Percentiles rank a stretch among this genome's conserved stretches.
These are phyloP conservation scores for Daldinia concentrica DNA, from an alignment of 495 filamentous ascomycete genomes.

Conservation along the genomic window DNA sequence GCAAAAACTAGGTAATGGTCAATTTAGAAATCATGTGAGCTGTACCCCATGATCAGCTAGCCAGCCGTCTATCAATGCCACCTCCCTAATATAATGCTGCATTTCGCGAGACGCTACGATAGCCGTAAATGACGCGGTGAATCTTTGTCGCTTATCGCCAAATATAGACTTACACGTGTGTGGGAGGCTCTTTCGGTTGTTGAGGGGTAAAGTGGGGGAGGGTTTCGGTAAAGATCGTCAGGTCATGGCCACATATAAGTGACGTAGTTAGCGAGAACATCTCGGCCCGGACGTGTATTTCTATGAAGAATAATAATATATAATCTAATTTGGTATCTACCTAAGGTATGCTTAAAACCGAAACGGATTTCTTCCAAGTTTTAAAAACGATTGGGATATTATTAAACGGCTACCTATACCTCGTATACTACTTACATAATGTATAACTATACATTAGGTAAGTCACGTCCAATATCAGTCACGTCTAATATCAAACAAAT, in stretches of 20 bases:
- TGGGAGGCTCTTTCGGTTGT: conserved; percentile 33
- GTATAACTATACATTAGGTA: background rate
- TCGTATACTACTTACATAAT: too few species aligned
- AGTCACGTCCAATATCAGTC: background rate
- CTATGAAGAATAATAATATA: background rate
- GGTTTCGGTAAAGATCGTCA: conserved; percentile 39
- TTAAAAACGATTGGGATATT: background rate
- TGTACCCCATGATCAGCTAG: conserved; percentile 35
- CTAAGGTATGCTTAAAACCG: background rate
- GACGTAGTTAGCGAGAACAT: conserved; percentile 29
- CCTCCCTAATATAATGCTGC: conserved; percentile 15
- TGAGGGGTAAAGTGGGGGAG: conserved; percentile 40
- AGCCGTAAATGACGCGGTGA: background rate
- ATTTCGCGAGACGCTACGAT: background rate
- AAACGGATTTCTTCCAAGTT: background rate
- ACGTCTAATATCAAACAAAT: background rate
- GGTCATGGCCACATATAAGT: conserved; percentile 39
- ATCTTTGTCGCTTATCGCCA: conserved; percentile 7
- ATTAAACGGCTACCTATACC: too few species aligned
- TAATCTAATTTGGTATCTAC: background rate
- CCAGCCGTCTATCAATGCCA: conserved; percentile 19
- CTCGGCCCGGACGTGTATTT: conserved; percentile 26
- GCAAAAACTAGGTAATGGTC: conserved; percentile 33
- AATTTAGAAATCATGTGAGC: conserved; percentile 38
- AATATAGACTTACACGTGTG: conserved; percentile 28